These are phyloP conservation scores for Xylariomycetidae sp. DNA, from an alignment of 2,329 filamentous ascomycete genomes.

Conservation along the genomic window DNA sequence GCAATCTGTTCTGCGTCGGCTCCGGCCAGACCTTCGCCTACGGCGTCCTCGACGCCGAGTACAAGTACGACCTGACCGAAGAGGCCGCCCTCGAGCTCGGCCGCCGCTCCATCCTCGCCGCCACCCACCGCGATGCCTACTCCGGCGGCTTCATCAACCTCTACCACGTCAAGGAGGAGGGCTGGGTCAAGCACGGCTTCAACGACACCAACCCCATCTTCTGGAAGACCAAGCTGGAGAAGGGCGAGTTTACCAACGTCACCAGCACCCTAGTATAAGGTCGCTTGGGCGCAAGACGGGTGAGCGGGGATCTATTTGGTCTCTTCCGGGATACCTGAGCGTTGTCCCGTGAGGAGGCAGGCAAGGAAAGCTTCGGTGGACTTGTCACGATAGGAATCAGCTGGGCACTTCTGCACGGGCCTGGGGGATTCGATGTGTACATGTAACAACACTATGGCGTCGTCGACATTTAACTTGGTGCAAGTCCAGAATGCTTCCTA, in stretches of 20 bases:
- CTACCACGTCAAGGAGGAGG: slow-evolving; percentile 98
- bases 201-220: slow-evolving; percentile 98
- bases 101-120: slow-evolving; percentile 85
- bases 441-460: slow-evolving; percentile 21
- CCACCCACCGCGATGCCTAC: slow-evolving; percentile 96
- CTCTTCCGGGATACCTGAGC: no score
- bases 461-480: no score
- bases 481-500: no score
- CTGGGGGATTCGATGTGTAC: slow-evolving; percentile 11
- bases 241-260: slow-evolving; percentile 97
- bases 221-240: slow-evolving; percentile 98
- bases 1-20: slow-evolving; percentile 97
- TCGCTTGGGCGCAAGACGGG: no score
- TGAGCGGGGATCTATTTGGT: no score
- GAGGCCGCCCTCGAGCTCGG: slow-evolving; percentile 90
- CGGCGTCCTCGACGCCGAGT: slow-evolving; percentile 93
- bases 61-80: slow-evolving; percentile 79
- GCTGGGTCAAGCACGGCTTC: slow-evolving; percentile 99
- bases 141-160: slow-evolving; percentile 98
- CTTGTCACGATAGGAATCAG: slow-evolving; percentile 10
- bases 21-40: slow-evolving; percentile 99
- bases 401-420: slow-evolving; percentile 10
- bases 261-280: slow-evolving; percentile 62
- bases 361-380: slow-evolving; percentile 13
- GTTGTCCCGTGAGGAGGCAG: neutral